phyloP scores from a whole-genome alignment of 108 stramenopile genomes.

The Schizochytrium sp. region DNA sequence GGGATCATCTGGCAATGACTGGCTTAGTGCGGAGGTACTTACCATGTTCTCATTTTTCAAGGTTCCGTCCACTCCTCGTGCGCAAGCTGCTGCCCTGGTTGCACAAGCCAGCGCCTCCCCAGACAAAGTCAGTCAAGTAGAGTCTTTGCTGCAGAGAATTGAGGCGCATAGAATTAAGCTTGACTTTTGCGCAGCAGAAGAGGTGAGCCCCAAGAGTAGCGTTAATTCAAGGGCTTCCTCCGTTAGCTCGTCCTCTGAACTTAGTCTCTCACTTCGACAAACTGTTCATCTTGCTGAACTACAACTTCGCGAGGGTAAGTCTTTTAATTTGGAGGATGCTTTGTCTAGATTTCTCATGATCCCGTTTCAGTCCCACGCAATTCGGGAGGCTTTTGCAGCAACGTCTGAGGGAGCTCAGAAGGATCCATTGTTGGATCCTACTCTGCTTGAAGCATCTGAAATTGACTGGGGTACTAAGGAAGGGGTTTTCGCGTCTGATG shows the following conservation, averaged over 20 bases:
- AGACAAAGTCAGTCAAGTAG: background rate
- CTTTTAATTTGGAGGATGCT: background rate
- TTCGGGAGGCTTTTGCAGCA: conserved; percentile 10
- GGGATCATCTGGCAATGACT: conserved; percentile 8
- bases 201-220: background rate
- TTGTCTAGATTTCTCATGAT: conserved; percentile 22
- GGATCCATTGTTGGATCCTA: no score
- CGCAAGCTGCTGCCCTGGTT: background rate
- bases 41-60: conserved; percentile 59
- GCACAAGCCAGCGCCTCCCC: background rate
- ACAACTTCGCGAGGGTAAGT: background rate
- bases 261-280: background rate
- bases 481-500: no score
- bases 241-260: background rate
- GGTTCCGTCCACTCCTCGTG: background rate
- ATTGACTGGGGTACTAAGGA: no score
- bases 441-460: no score
- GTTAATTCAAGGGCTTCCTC: no score
- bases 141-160: background rate
- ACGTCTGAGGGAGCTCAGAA: no score
- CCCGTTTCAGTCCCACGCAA: conserved; percentile 8
- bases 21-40: conserved; percentile 47
- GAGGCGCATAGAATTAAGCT: background rate
- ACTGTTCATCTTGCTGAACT: background rate
- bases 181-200: background rate